Evolutionary conservation across 2,329 filamentous ascomycete genomes (phyloP), one percentile per base, ranked within the genome.

Genomic region (Zymoseptoria brevis): DNA sequence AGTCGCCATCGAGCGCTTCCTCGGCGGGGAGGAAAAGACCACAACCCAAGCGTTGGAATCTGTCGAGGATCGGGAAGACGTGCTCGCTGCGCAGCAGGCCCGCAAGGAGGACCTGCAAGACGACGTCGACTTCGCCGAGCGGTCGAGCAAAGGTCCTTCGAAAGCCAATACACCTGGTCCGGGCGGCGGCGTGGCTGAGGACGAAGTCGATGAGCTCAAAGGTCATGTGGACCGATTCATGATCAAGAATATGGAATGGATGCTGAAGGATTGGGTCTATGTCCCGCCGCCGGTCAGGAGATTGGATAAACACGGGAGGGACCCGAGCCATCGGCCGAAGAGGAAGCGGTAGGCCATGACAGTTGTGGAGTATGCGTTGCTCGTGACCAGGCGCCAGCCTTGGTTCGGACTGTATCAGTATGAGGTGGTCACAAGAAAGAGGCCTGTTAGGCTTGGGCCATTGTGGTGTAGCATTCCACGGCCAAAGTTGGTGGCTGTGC

Each of bases 51-150:
- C 87, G 0, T 85, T 99, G 30, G 91, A 95, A 67, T 88, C 90
- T 64, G 93, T 91, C 0, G 94, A 99, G 74, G 94, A 99, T 68
- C 84, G 84, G 53, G 94, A 99, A 71, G 94, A 99, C 71, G 89
- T 93, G 13, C 86, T 86, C 24, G 94, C 94, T 0, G 94, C 94
- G 1, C 87, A 89, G 55, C 83, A 88, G 8, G 94, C 94, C 0
- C 88, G 95, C 71, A 94, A 89, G 69, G 94, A 99, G 73, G 82
- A 87, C 53, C 85, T 90, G 68, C 87, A 89, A 22, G 90, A 96
- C 66, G 90, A 92, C 52, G 89, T 85, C 4, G 91, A 96, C 69
- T 96, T 96, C 57, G 67, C 62, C 2, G 67, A 69, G 35, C 89
- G 92, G 68, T 83, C 84, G 63, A 62, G 66, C 66, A 64, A 73